Conservation (phyloP, 2,329 filamentous ascomycete genomes). For the Aspergillus vadensis region DNA sequence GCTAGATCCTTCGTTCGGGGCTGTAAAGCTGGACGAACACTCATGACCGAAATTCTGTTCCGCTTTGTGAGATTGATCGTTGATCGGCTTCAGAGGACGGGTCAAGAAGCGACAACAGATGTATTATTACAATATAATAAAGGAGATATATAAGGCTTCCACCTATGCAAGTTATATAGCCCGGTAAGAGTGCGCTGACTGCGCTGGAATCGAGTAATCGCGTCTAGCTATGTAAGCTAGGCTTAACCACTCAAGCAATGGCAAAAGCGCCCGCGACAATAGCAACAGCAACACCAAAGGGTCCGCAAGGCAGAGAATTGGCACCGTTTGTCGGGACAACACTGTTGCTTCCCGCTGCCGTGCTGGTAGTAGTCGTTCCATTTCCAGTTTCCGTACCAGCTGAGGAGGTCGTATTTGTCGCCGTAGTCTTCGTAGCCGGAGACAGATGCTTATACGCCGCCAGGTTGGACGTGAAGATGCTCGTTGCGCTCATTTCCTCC, state of each 20-base stretch:
- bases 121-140: no score
- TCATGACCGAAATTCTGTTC: no score
- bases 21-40: background rate
- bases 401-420: background rate
- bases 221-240: no score
- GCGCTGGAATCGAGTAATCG: no score
- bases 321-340: background rate
- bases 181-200: no score
- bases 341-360: background rate
- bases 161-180: no score
- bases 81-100: no score
- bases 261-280: background rate
- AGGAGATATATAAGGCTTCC: no score
- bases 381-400: background rate
- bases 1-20: background rate
- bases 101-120: no score
- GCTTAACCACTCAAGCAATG: background rate
- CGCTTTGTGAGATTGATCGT: no score
- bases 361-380: background rate
- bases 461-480: constrained; percentile 14
- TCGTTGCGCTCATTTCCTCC: constrained; percentile 34
- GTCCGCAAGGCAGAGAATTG: background rate
- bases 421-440: background rate
- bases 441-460: background rate
- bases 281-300: background rate